Evolutionary conservation across 257 asterid species (phyloP), one percentile per base, ranked within the genome.

Genomic region (Nicotiana sylvestris): DNA sequence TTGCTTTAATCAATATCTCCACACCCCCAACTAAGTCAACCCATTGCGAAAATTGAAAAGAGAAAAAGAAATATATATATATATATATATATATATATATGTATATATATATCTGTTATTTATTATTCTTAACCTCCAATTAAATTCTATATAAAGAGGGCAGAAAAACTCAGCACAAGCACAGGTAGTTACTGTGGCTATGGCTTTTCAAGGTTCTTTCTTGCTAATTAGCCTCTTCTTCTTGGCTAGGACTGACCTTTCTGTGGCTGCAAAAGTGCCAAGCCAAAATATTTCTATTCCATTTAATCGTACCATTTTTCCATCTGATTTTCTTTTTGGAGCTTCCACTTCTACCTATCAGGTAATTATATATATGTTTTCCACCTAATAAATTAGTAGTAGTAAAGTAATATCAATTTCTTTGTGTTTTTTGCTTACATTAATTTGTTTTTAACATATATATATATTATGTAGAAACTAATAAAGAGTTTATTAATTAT

Each of bases 271-370:
- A 21, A 70, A 70, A 43, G 78, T 70, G 35, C 78, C 58, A 39
- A 43, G 58, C 78, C 78, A 8, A n/a, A 70, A 18, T 70, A 39
- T 70, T 43, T 70, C 78, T n/a, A 11, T 16, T 70, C 78, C 78
- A 70, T 70, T 70, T 70, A 70, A 70, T 70, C 58, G 78, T n/a
- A 70, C 78, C 1, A 43, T 70, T n/a, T 70, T 70, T 39, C 17
- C 78, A n/a, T 27, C 78, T 43, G 11, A 43, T 70, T 70, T 70
- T 21, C 57, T 70, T 43, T 70, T 70, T 43, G 78, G 78, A 70
- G 78, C 58, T 43, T 70, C 78, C 78, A 70, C 78, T 39, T 70
- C 78, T 43, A 10, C 78, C 35, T 70, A 70, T 70, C 78, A 70
- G 78, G 78, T 70, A 70, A 70, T 33, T 33, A 33, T 70, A 18